Percentiles rank a stretch among this genome's conserved stretches.
phyloP scores from a whole-genome alignment of 257 asterid genomes.

The Oldenlandia corymbosa region DNA sequence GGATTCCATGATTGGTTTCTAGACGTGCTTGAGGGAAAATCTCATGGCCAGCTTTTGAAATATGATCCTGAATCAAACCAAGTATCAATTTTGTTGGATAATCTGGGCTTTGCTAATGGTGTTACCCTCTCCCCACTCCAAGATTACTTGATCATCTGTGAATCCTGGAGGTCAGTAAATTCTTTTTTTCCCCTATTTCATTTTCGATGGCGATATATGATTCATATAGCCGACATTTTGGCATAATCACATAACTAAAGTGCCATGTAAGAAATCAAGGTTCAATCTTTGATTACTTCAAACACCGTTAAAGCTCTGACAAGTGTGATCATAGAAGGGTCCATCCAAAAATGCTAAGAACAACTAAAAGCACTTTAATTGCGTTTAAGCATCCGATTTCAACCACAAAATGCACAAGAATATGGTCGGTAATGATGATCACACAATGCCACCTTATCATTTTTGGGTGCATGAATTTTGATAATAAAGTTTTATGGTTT shows the following conservation, averaged over 20 bases:
- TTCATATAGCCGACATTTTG: too few relatives aligned
- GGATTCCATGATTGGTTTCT: slow-evolving; percentile 37
- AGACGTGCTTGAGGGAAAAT: slow-evolving; percentile 50
- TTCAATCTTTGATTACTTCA: background rate
- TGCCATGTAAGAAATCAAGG: too few relatives aligned
- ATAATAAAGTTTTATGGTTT: background rate
- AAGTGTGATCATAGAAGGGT: background rate
- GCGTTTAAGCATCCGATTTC: background rate
- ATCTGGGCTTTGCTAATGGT: slow-evolving; percentile 58
- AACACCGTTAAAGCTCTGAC: slow-evolving; percentile 2
- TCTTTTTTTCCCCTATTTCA: background rate
- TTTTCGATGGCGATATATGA: too few relatives aligned
- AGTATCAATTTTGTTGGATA: slow-evolving; percentile 37
- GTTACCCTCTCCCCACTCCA: slow-evolving; percentile 49
- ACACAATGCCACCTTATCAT: background rate
- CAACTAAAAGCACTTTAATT: slow-evolving; percentile 1
- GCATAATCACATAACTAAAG: too few relatives aligned
- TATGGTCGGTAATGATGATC: background rate
- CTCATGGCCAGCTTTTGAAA: slow-evolving; percentile 56
- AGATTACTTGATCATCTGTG: slow-evolving; percentile 60
- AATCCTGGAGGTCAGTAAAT: slow-evolving; percentile 54
- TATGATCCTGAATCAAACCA: slow-evolving; percentile 35
- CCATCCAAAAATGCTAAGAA: background rate
- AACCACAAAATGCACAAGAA: background rate
- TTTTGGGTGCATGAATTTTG: background rate